A percentile compares a stretch with the other conserved stretches of the same genome.
These are phyloP conservation scores for Annulohypoxylon stygium DNA, from an alignment of 495 filamentous ascomycete species.

Conservation along the genomic window DNA sequence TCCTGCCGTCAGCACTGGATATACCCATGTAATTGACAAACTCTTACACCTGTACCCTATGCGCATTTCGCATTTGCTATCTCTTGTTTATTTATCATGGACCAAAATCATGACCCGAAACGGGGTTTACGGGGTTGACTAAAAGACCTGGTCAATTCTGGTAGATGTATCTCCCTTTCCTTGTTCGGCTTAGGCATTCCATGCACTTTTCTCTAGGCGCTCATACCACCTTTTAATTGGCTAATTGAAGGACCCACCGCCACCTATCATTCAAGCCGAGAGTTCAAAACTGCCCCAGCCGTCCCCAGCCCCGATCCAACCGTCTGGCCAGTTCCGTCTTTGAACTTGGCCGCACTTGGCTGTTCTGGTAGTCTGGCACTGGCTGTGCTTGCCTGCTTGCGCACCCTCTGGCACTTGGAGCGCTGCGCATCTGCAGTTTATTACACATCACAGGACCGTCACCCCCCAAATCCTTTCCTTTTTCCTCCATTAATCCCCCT, in stretches of 20 bases:
- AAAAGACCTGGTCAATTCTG: neutral
- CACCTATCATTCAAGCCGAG: constrained; percentile 37
- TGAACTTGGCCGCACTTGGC: constrained; percentile 15
- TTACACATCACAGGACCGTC: constrained; percentile 36
- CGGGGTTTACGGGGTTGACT: constrained; percentile 31
- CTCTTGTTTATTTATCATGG: constrained; percentile 11
- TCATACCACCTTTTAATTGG: constrained; percentile 33
- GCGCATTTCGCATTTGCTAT: constrained; percentile 18
- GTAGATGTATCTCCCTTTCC: constrained; percentile 31
- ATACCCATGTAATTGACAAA: neutral
- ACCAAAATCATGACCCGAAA: constrained; percentile 42
- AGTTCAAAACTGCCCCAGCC: constrained; percentile 36
- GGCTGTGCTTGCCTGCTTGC: constrained; percentile 6
- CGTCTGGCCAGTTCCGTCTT: constrained; percentile 27
- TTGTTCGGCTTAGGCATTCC: constrained; percentile 30
- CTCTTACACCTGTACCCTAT: neutral
- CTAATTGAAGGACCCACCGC: constrained; percentile 19
- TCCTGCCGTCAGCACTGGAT: neutral
- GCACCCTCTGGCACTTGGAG: neutral
- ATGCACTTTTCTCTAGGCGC: constrained; percentile 27
- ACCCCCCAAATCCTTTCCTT: constrained; percentile 29
- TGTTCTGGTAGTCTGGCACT: neutral
- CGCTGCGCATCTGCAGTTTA: constrained; percentile 8
- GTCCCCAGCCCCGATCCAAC: constrained; percentile 39
- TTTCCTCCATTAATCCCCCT: constrained; percentile 26